phyloP scores from a whole-genome alignment of 2,329 filamentous ascomycete species.

The Ascochyta clinopodiicola region DNA sequence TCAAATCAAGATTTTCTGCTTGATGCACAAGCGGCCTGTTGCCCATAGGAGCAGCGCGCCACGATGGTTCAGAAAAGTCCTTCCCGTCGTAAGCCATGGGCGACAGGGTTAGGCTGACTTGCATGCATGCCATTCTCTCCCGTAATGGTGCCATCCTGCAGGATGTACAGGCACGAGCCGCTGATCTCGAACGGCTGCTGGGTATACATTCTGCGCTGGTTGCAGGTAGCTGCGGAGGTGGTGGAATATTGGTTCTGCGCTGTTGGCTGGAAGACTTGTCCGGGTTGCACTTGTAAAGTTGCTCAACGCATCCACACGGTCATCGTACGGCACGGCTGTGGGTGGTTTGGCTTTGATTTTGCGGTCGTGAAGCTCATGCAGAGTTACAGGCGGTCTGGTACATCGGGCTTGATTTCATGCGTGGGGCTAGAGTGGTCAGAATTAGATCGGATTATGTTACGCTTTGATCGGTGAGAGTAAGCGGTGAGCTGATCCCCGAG shows the following conservation, averaged over 20 bases:
- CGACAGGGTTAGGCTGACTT: neutral
- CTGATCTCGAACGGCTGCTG: constrained; percentile 3
- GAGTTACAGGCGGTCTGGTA: constrained; percentile 3
- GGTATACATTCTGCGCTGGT: neutral
- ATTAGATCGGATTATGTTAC: constrained; percentile 28
- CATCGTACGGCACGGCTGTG: neutral
- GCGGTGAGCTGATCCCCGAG: constrained; percentile 18
- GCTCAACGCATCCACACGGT: neutral
- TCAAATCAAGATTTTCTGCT: neutral
- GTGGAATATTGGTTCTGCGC: neutral
- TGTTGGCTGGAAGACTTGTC: neutral
- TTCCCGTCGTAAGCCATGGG: neutral
- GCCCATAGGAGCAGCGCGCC: neutral
- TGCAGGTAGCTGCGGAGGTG: neutral
- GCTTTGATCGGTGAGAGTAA: constrained; percentile 25
- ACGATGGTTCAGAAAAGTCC: neutral
- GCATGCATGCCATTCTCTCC: constrained; percentile 1
- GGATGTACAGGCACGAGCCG: constrained; percentile 10
- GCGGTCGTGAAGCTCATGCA: neutral
- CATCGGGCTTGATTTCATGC: constrained; percentile 14
- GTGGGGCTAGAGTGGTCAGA: constrained; percentile 4
- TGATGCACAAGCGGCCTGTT: neutral
- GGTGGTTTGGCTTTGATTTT: neutral
- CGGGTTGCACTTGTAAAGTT: neutral
- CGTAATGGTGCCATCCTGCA: constrained; percentile 3